These are phyloP conservation scores for Avena atlantica DNA, from an alignment of 176 grass and related monocot species.

Conservation along the genomic window DNA sequence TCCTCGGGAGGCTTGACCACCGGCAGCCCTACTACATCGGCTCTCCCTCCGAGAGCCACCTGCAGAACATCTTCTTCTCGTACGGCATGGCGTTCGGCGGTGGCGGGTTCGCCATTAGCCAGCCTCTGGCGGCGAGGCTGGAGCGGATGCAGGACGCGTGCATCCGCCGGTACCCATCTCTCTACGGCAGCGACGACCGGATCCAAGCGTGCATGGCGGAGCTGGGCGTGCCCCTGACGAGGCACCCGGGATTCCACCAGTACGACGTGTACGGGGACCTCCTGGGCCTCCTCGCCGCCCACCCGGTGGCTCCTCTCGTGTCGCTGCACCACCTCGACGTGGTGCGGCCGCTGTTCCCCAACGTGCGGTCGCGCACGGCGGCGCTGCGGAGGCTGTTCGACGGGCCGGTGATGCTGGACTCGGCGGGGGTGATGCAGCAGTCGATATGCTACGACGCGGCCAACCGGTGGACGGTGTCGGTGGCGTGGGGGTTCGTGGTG, in stretches of 20 bases:
- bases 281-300: constrained; percentile 69
- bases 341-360: constrained; percentile 68
- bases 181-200: constrained; percentile 77
- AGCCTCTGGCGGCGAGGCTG: constrained; percentile 59
- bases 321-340: constrained; percentile 81
- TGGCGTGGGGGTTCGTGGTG: constrained; percentile 79
- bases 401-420: constrained; percentile 63
- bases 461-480: constrained; percentile 66
- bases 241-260: constrained; percentile 74
- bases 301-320: constrained; percentile 64
- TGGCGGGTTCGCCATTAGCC: constrained; percentile 78
- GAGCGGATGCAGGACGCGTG: constrained; percentile 65
- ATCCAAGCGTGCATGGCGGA: constrained; percentile 90
- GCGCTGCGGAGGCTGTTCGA: constrained; percentile 64
- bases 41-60: constrained; percentile 67
- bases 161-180: constrained; percentile 61
- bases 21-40: constrained; percentile 81
- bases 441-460: constrained; percentile 72
- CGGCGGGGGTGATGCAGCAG: constrained; percentile 66
- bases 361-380: constrained; percentile 25
- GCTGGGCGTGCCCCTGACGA: constrained; percentile 67
- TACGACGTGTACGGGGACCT: constrained; percentile 79
- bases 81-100: constrained; percentile 79
- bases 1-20: constrained; percentile 66
- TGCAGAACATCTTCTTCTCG: constrained; percentile 81